These are phyloP conservation scores for Chytridium lagenaria DNA, from an alignment of 371 early-diverging fungal species.

Conservation along the genomic window DNA sequence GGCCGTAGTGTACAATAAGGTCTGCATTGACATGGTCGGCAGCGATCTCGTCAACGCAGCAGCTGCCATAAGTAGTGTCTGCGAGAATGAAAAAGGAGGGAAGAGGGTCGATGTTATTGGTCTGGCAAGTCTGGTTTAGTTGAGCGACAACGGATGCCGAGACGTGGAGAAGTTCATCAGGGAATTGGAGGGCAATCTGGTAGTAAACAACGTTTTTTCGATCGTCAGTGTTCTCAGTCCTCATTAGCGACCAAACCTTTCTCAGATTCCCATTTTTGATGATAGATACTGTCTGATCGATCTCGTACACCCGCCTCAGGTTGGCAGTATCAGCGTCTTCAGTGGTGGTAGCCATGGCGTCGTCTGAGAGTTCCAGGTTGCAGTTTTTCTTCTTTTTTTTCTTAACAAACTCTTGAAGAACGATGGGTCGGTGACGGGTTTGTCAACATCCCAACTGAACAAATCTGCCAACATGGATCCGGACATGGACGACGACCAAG, in stretches of 20 bases:
- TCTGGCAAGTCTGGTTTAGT: slow-evolving; percentile 39
- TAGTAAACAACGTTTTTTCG: no score
- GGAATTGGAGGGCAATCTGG: slow-evolving; percentile 86
- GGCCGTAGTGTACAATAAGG: slow-evolving; percentile 90
- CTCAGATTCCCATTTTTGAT: slow-evolving; percentile 2
- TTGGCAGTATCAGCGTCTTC: no score
- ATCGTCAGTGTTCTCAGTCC: no score
- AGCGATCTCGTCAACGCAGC: slow-evolving; percentile 96
- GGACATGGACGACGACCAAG: no score
- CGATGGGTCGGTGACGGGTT: neutral
- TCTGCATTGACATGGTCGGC: slow-evolving; percentile 87
- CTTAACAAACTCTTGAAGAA: neutral
- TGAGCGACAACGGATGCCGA: slow-evolving; percentile 67
- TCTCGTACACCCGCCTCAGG: slow-evolving; percentile 13
- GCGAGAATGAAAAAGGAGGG: slow-evolving; percentile 74
- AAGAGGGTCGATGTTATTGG: slow-evolving; percentile 31
- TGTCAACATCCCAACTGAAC: neutral
- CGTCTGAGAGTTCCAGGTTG: neutral
- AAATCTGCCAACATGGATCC: neutral
- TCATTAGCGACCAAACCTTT: no score
- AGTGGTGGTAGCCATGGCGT: no score
- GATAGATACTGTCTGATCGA: slow-evolving; percentile 19
- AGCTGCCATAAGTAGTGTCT: slow-evolving; percentile 95
- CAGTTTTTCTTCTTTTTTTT: neutral
- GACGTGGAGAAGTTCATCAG: slow-evolving; percentile 82